Base-by-base conservation (phyloP, 2,329 filamentous ascomycete genomes). In the Hypoxylon sp. region DNA sequence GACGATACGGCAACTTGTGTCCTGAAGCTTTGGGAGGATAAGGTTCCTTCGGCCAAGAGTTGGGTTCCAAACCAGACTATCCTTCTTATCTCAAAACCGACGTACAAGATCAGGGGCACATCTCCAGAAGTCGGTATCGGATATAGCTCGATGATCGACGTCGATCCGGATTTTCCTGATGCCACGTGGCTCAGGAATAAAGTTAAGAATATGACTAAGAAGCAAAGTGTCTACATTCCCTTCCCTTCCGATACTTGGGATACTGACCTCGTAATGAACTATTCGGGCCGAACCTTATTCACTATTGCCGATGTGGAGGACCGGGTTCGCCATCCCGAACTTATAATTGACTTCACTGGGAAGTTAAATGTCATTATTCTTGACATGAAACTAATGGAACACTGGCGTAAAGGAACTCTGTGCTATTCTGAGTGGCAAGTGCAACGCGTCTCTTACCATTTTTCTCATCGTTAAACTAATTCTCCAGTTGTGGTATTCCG, bases 1-100 rank as follows among this genome's bases (percentile, higher is more conserved):
- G 88, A 91, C 74, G 83, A 89, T 71, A 89, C 87, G 0, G 82
- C 82, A 1, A 82, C 84, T 65, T 83, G 83, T 3, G 78, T 80
- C 1, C 77, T 90, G n/a, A 87, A 83, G 15, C 77, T 89, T 3
- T 90, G 87, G 83, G 83, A 82, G 37, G 80, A 83, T n/a, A 78
- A 85, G 50, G 81, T 84, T 55, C 73, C 77, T 32, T 85, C 83
- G 0, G 80, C 82, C 1, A 76, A 79, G 5, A 59, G 74, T 1
- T 87, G 86, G 82, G 66, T 75, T 3, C 81, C 86, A 2, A 84
- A 82, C 37, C 73, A 81, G 21, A 87, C 86, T 0, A 75, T 87
- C 4, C 75, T 89, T 0, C 79, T 88, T 39, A 80, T 89, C 39
- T 82, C 82, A 0, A 80, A 77, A n/a, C 83, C 84, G n/a, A 76